A percentile compares a stretch with the other conserved stretches of the same genome.
Conservation (phyloP, 1,139 yeast species). For the Debaryomyces fabryi region DNA sequence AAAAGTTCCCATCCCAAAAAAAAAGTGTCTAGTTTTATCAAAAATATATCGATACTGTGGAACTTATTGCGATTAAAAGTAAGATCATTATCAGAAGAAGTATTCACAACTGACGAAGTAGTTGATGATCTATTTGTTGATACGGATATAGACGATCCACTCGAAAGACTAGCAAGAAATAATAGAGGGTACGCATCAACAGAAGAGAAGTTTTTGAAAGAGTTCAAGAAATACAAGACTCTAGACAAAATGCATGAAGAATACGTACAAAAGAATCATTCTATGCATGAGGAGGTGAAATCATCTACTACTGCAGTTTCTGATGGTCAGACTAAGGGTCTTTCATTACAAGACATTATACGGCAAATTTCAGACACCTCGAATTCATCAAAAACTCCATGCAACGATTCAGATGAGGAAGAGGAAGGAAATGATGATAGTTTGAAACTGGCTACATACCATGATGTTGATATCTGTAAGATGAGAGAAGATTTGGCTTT, state of each 20-base stretch:
- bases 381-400: constrained; percentile 12
- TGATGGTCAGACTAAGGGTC: constrained; percentile 15
- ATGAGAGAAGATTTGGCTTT: constrained; percentile 30
- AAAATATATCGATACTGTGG: constrained; percentile 39
- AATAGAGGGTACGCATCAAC: constrained; percentile 27
- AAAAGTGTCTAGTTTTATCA: constrained; percentile 29
- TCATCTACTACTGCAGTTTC: constrained; percentile 26
- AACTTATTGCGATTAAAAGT: constrained; percentile 35
- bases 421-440: constrained; percentile 18
- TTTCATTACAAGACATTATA: constrained; percentile 29
- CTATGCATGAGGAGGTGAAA: constrained; percentile 19
- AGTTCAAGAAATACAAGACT: constrained; percentile 35
- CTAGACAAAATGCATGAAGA: constrained; percentile 39
- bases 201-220: constrained; percentile 40
- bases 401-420: constrained; percentile 23
- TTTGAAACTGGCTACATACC: constrained; percentile 15
- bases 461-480: constrained; percentile 31
- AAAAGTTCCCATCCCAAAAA: constrained; percentile 11
- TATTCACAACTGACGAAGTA: constrained; percentile 42
- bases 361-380: constrained; percentile 18
- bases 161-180: constrained; percentile 26
- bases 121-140: constrained; percentile 47
- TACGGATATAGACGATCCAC: constrained; percentile 32
- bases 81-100: constrained; percentile 45
- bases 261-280: constrained; percentile 14